Conservation (phyloP, 2,329 filamentous ascomycete genomes). For the Acephala macrosclerotiorum region DNA sequence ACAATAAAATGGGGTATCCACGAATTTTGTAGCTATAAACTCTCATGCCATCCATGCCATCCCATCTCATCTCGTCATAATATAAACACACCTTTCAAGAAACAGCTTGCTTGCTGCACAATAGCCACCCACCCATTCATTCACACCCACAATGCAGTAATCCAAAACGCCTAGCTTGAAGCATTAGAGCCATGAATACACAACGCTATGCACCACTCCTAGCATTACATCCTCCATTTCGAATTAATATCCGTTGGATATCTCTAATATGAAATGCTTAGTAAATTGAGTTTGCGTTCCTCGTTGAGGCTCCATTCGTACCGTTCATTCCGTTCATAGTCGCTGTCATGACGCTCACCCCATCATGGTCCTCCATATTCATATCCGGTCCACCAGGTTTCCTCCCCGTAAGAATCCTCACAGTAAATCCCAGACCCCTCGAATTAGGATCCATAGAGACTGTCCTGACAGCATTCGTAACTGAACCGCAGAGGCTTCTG, state of each 20-base stretch:
- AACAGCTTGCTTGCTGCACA: neutral
- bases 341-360: conserved; percentile 16
- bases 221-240: neutral
- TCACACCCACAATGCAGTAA: neutral
- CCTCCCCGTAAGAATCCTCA: conserved; percentile 37
- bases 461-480: conserved; percentile 27
- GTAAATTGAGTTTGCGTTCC: no score
- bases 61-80: conserved; percentile 11
- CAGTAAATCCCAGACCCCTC: conserved; percentile 34
- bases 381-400: conserved; percentile 33
- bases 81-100: conserved; percentile 3
- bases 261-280: no score
- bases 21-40: conserved; percentile 11
- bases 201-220: conserved; percentile 8
- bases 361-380: conserved; percentile 19
- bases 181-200: conserved; percentile 6
- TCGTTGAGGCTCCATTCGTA: conserved; percentile 1
- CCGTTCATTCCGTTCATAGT: conserved; percentile 16
- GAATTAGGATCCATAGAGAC: conserved; percentile 35
- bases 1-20: conserved; percentile 19
- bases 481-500: conserved; percentile 24
- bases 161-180: conserved; percentile 17
- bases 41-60: no score
- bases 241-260: neutral
- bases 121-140: neutral